Evolutionary conservation across 2,329 filamentous ascomycete genomes (phyloP).

Genomic region (Emydomyces testavorans): DNA sequence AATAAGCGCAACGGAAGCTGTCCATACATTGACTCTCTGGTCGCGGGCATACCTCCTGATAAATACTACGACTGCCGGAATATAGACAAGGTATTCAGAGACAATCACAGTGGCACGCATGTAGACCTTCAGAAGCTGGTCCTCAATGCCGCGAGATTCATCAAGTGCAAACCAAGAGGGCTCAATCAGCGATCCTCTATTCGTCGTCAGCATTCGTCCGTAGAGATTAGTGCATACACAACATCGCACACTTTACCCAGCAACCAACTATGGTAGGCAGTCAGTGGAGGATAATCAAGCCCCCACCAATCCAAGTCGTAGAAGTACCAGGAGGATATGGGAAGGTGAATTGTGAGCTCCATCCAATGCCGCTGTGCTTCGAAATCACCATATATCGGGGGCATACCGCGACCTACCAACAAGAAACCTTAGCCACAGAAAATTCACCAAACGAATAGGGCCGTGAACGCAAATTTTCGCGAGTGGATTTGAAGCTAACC

Average conservation of each 20-base stretch:
- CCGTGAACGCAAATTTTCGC: not conserved
- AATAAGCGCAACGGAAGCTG: constrained; percentile 69
- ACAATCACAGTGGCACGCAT: constrained; percentile 88
- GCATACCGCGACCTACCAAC: constrained; percentile 57
- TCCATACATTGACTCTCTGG: constrained; percentile 68
- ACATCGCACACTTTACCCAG: constrained; percentile 59
- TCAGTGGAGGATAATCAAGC: constrained; percentile 91
- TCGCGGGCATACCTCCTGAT: constrained; percentile 67
- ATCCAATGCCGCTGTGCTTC: constrained; percentile 98
- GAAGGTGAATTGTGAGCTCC: constrained; percentile 83
- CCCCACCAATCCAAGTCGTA: constrained; percentile 97
- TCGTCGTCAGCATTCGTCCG: not conserved
- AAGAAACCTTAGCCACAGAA: not conserved
- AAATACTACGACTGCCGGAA: constrained; percentile 77
- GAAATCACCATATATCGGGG: constrained; percentile 92
- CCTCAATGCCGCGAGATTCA: constrained; percentile 68
- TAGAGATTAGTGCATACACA: not conserved
- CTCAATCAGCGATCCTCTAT: constrained; percentile 60
- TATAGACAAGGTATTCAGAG: constrained; percentile 81
- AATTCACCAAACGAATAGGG: not conserved
- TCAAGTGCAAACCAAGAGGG: constrained; percentile 79
- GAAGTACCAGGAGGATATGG: constrained; percentile 93
- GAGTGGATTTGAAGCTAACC: constrained; percentile 44
- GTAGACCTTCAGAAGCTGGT: constrained; percentile 73
- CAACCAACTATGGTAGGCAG: constrained; percentile 97